Evolutionary conservation across 306 rosid genomes (phyloP), one percentile per base, ranked within the genome.

Genomic region (Trifolium fragiferum): DNA sequence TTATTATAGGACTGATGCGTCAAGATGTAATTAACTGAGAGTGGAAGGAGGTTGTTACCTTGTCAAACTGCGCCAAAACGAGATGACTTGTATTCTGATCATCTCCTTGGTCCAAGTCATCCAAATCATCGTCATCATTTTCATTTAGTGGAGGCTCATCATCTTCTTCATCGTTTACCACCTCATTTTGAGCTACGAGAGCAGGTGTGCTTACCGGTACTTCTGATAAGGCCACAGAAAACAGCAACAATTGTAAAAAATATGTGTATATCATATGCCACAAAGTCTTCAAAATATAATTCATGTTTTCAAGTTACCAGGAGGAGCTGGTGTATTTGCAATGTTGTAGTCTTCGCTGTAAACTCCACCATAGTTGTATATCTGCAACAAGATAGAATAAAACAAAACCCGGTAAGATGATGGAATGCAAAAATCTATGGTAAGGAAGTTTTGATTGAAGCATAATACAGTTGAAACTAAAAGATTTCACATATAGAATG

Each of bases 61-160:
- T 94, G 78, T 95, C 99, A 86, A 92, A 92, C 87, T 95, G 99
- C 41, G 98, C 99, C 92, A 95, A 78, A 80, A 95, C 99, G 68
- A 95, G 86, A 87, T 89, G 97, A 8, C 87, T 89, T 23, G 98
- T 89, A 78, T 88, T 83, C 72, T 87, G 89, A 41, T 92, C 98
- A 72, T 95, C 99, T 44, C 87, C 99, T 58, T 87, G 87, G 57
- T 95, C 98, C 78, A 86, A 82, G 80, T 95, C 99, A 84, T 92
- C 99, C 83, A 89, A 80, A 46, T 95, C 99, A 81, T 95, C 99
- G 10, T 94, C 98, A 30, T 95, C 99, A 32, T 95, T 84, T 86
- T 95, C 98, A 58, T 95, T 95, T 89, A 95, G 75, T 14, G 99
- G 92, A 49, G 96, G 97, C 66, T 95, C 98, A 8, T 87, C 94